Conservation (phyloP, 768 basidiomycete species). For the Amyloporia xantha region DNA sequence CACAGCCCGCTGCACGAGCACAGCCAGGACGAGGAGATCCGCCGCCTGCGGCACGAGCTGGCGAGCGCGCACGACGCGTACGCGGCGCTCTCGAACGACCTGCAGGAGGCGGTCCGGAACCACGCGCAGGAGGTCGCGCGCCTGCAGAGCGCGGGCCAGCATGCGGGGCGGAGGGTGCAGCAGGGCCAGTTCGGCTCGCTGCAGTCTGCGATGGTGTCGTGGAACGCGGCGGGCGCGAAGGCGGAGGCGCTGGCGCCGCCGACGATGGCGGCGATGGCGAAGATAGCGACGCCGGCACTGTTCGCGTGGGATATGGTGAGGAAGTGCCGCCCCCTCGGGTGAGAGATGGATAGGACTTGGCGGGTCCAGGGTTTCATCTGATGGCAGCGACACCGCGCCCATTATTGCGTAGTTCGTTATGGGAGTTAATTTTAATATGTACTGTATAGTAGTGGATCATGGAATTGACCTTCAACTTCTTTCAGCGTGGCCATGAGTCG, state of each 20-base stretch:
- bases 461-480: no score
- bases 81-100: neutral
- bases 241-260: neutral
- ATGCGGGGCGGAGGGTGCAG: neutral
- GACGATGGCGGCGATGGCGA: neutral
- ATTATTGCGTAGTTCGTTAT: no score
- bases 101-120: neutral
- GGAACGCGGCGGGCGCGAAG: neutral
- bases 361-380: no score
- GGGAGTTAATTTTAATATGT: no score
- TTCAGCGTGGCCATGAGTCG: no score
- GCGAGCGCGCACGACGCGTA: neutral
- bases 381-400: no score
- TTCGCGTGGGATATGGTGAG: neutral
- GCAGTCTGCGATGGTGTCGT: neutral
- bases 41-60: slow-evolving; percentile 1
- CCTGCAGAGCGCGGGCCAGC: neutral
- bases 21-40: neutral
- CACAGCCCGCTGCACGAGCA: neutral
- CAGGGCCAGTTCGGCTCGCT: neutral
- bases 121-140: neutral
- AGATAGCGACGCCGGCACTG: neutral
- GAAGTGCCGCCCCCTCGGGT: neutral
- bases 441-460: no score
- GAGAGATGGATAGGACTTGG: no score